A percentile compares a stretch with the other conserved stretches of the same genome.
Evolutionary conservation across 2,329 filamentous ascomycete species (phyloP).

Genomic region (Ceratocystis diversiconidia): DNA sequence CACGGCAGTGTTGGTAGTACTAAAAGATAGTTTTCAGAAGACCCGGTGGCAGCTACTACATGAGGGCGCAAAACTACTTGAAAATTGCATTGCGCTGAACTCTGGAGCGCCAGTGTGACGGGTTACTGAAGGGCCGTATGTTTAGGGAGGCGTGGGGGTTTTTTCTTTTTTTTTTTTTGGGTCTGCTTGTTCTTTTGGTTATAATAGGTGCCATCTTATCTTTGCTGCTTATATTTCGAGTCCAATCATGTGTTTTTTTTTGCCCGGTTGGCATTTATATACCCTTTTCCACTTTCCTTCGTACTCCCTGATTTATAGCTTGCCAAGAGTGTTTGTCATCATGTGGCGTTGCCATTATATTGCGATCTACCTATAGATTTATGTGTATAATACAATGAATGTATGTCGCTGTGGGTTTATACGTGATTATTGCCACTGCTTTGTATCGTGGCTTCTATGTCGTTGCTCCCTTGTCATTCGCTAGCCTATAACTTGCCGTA

Average conservation of each 20-base stretch:
- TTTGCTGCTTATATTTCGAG: background rate
- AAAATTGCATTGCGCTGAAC: slow-evolving; percentile 59
- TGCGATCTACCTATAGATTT: too few relatives aligned
- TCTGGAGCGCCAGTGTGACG: slow-evolving; percentile 21
- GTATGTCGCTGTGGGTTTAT: too few relatives aligned
- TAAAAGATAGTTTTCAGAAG: slow-evolving; percentile 66
- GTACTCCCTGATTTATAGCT: background rate
- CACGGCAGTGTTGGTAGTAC: slow-evolving; percentile 63
- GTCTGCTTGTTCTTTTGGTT: background rate
- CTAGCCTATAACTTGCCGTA: background rate
- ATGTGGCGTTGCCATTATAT: background rate
- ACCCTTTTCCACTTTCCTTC: background rate
- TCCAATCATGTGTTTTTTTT: background rate
- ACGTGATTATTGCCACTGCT: too few relatives aligned
- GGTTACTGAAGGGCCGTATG: background rate
- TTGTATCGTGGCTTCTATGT: too few relatives aligned
- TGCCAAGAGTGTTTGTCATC: background rate
- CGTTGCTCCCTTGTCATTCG: background rate
- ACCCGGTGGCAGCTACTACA: slow-evolving; percentile 85
- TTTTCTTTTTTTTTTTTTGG: background rate
- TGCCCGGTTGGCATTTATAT: background rate
- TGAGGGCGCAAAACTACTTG: slow-evolving; percentile 67
- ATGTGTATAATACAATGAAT: too few relatives aligned
- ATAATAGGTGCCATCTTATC: background rate
- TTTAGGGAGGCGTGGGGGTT: background rate